Conservation (phyloP, 768 basidiomycete genomes). For the Podaxis sp. region DNA sequence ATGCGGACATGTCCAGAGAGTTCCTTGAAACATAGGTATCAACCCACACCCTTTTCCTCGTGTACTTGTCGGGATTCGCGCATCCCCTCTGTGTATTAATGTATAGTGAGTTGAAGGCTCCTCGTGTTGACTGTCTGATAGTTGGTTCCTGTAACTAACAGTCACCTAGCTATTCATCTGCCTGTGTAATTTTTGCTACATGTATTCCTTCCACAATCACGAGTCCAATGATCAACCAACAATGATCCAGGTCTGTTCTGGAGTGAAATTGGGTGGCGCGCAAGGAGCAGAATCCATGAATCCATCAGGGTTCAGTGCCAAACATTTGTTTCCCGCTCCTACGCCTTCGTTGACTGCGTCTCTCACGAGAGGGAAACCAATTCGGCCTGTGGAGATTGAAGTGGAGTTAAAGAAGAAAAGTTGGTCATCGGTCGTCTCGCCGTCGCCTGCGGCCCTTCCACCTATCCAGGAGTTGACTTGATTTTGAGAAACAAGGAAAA, state of each 20-base stretch:
- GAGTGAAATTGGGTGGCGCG: constrained; percentile 24
- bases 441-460: constrained; percentile 26
- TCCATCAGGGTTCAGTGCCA: constrained; percentile 23
- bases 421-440: constrained; percentile 22
- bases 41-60: background rate
- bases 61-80: background rate
- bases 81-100: background rate
- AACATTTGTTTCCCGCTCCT: constrained; percentile 25
- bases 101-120: background rate
- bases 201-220: background rate
- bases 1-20: constrained; percentile 76
- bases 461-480: constrained; percentile 10
- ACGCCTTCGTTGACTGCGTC: constrained; percentile 23
- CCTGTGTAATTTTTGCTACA: background rate
- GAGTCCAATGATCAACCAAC: background rate
- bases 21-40: constrained; percentile 45
- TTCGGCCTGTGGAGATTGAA: constrained; percentile 18
- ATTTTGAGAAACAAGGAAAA: background rate
- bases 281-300: constrained; percentile 25
- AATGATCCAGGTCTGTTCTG: constrained; percentile 18
- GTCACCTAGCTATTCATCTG: background rate
- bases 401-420: constrained; percentile 26
- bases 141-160: background rate
- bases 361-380: constrained; percentile 23
- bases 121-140: background rate